Percentiles rank a stretch among this genome's conserved stretches.
phyloP scores from a whole-genome alignment of 805 yeast species.

The Schizosaccharomyces octosporus region DNA sequence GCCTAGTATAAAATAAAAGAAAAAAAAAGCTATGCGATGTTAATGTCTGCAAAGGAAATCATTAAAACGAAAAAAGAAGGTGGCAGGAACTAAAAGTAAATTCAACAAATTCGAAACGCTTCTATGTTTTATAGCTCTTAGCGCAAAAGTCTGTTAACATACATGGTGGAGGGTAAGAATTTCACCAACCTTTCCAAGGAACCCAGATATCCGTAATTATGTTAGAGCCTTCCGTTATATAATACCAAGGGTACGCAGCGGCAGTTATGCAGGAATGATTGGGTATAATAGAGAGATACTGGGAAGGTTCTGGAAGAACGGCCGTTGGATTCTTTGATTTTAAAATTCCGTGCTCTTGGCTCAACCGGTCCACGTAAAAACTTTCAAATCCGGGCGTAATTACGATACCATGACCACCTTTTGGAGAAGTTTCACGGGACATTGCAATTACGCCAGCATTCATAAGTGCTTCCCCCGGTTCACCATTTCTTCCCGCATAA shows the following conservation, averaged over 20 bases:
- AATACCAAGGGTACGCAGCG: constrained; percentile 32
- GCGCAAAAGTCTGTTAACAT: too few relatives aligned
- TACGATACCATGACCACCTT: constrained; percentile 36
- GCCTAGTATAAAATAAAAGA: too few relatives aligned
- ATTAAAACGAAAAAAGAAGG: too few relatives aligned
- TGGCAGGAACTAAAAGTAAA: too few relatives aligned
- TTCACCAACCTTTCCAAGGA: constrained; percentile 29
- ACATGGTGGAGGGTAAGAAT: too few relatives aligned
- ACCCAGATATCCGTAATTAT: constrained; percentile 37
- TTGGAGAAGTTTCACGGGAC: constrained; percentile 36
- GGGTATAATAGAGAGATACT: constrained; percentile 31
- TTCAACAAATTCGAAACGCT: too few relatives aligned
- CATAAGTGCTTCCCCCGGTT: constrained; percentile 36
- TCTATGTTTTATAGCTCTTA: too few relatives aligned
- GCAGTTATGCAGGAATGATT: constrained; percentile 58
- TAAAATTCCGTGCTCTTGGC: constrained; percentile 63
- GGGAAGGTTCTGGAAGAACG: constrained; percentile 17
- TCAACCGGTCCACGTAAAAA: constrained; percentile 43
- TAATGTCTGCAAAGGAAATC: too few relatives aligned
- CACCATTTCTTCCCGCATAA: constrained; percentile 25
- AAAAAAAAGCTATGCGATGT: too few relatives aligned
- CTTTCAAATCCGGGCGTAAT: constrained; percentile 18
- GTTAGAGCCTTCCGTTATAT: constrained; percentile 22
- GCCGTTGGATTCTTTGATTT: constrained; percentile 7
- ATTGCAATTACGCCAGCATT: constrained; percentile 54